Evolutionary conservation across 108 stramenopile species (phyloP).

Genomic region (Fistulifera solaris): DNA sequence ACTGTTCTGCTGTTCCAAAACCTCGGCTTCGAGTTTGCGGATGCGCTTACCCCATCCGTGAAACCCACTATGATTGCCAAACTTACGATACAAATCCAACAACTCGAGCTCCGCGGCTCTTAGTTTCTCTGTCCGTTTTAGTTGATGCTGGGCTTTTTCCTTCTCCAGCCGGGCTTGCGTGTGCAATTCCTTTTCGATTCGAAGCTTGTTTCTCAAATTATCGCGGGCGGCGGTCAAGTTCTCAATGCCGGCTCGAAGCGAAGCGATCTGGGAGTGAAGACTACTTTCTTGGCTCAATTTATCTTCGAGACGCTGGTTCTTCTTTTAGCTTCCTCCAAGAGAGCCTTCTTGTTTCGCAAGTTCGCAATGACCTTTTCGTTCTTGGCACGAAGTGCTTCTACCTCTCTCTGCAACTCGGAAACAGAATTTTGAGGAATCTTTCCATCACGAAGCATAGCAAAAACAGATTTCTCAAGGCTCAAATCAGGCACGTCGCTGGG

Average conservation of each 20-base stretch:
- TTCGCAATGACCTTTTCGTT: slow-evolving; percentile 2
- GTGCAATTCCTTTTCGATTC: slow-evolving; percentile 5
- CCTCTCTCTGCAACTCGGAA: too few species aligned
- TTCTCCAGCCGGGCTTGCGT: slow-evolving; percentile 5
- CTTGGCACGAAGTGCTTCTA: too few species aligned
- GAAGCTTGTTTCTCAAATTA: slow-evolving; percentile 6
- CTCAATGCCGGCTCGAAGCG: slow-evolving; percentile 1
- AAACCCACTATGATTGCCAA: slow-evolving; percentile 6
- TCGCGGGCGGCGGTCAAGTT: slow-evolving; percentile 4
- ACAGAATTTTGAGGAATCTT: too few species aligned
- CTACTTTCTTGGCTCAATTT: not conserved
- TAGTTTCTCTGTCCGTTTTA: not conserved
- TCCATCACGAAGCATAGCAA: too few species aligned
- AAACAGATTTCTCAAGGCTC: too few species aligned
- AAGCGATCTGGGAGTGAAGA: not conserved
- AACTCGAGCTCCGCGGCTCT: slow-evolving; percentile 6
- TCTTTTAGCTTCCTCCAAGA: not conserved
- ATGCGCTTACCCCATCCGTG: slow-evolving; percentile 9
- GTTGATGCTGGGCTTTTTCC: slow-evolving; percentile 2
- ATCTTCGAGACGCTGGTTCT: not conserved
- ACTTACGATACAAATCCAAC: slow-evolving; percentile 5
- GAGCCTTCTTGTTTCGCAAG: not conserved
- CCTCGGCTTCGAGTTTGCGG: slow-evolving; percentile 3
- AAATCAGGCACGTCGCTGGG: too few species aligned
- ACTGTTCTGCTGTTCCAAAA: not conserved